phyloP scores from a whole-genome alignment of 2,329 filamentous ascomycete species.

The Trichoderma aggressivum region DNA sequence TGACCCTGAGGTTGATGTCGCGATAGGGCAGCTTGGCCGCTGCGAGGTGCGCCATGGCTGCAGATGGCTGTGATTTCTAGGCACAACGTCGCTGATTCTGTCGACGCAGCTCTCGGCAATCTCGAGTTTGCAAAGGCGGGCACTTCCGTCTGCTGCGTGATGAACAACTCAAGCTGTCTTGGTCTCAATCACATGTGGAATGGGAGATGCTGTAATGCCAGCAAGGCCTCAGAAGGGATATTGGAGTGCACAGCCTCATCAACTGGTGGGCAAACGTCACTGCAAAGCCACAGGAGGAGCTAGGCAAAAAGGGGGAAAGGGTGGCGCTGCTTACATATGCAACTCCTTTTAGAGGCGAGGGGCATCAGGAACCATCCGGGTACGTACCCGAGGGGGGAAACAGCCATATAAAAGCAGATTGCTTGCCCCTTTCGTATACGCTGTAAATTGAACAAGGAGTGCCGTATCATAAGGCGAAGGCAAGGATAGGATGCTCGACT shows the following conservation, averaged over 20 bases:
- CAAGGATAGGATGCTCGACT: not conserved
- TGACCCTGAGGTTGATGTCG: conserved; percentile 95
- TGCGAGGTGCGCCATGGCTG: conserved; percentile 38
- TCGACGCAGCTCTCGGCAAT: not conserved
- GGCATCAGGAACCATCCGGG: not conserved
- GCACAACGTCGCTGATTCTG: not conserved
- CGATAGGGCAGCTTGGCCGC: conserved; percentile 65
- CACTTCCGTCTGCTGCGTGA: not conserved
- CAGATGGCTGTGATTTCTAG: not conserved
- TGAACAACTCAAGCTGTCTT: not conserved
- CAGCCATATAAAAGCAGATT: not conserved
- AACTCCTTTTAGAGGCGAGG: not conserved
- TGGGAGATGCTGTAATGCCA: conserved; percentile 16
- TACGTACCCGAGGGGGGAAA: not conserved
- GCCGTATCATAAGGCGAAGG: not conserved
- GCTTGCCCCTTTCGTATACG: not conserved
- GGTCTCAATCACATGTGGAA: conserved; percentile 17
- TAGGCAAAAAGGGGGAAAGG: conserved; percentile 12
- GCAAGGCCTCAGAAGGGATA: conserved; percentile 14
- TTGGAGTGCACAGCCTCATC: conserved; percentile 16
- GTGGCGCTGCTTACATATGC: conserved; percentile 3
- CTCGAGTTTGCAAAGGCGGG: not conserved
- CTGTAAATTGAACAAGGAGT: not conserved
- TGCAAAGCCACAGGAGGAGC: conserved; percentile 7
- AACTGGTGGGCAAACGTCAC: conserved; percentile 10